These are phyloP conservation scores for Kentomonas sorsogonicus DNA, from an alignment of 208 protist genomes.

Conservation along the genomic window DNA sequence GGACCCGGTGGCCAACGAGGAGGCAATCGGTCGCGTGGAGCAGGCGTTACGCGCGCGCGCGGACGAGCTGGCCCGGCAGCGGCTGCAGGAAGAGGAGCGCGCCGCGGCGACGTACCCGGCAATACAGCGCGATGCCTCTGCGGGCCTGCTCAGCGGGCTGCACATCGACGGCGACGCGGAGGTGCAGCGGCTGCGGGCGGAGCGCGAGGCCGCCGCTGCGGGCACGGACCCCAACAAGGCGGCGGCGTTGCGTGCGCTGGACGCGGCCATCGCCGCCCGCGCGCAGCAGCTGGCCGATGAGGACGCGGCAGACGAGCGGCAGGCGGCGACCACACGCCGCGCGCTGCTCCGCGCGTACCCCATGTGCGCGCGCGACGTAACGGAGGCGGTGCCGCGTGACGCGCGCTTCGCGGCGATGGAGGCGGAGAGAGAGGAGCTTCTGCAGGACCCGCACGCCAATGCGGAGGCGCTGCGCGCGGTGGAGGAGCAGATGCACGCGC, in stretches of 20 bases:
- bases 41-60: conserved; percentile 16
- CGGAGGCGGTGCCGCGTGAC: conserved; percentile 35
- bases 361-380: conserved; percentile 43
- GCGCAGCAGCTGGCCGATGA: conserved; percentile 20
- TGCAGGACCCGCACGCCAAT: conserved; percentile 20
- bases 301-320: conserved; percentile 20
- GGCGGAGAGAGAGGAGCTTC: conserved; percentile 13
- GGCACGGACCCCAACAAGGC: no score
- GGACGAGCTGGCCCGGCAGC: conserved; percentile 21
- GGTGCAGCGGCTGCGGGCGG: no score
- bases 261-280: conserved; percentile 15
- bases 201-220: no score
- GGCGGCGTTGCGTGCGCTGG: conserved; percentile 14
- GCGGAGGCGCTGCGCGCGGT: conserved; percentile 12
- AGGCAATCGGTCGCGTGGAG: conserved; percentile 14
- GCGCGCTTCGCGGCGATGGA: conserved; percentile 28
- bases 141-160: no score
- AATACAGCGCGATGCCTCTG: no score
- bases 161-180: no score
- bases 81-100: conserved; percentile 14
- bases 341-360: conserved; percentile 25
- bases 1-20: conserved; percentile 3
- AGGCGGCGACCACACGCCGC: conserved; percentile 20
- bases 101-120: conserved; percentile 14
- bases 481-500: conserved; percentile 24